phyloP scores from a whole-genome alignment of 192 early-diverging fungal genomes.

The Backusella parvicylindrica region DNA sequence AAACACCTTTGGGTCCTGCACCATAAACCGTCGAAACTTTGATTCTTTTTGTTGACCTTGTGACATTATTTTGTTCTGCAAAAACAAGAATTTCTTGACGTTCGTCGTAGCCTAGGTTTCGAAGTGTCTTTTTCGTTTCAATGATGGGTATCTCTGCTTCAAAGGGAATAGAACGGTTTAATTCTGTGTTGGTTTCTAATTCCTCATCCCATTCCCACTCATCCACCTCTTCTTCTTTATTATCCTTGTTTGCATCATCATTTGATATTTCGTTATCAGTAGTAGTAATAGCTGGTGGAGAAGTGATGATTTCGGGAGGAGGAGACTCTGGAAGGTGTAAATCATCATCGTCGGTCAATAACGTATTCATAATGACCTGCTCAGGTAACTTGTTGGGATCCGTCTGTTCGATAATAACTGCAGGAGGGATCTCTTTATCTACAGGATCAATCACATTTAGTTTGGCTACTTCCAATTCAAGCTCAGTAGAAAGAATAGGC shows the following conservation, averaged over 20 bases:
- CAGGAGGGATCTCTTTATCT: not conserved
- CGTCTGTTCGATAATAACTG: slow-evolving; percentile 4
- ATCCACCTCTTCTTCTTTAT: not conserved
- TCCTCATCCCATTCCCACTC: not conserved
- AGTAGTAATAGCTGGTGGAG: too few species aligned
- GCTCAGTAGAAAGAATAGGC: not conserved
- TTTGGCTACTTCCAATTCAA: not conserved
- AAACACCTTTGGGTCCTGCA: not conserved
- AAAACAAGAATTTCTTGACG: slow-evolving; percentile 14
- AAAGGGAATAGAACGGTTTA: slow-evolving; percentile 13
- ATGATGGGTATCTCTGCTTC: not conserved
- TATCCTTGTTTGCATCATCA: not conserved
- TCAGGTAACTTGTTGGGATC: slow-evolving; percentile 8
- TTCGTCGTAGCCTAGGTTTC: not conserved
- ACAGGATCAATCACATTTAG: not conserved
- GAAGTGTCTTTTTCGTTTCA: not conserved
- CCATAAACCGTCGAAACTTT: slow-evolving; percentile 12
- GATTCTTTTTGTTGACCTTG: slow-evolving; percentile 4
- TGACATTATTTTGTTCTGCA: slow-evolving; percentile 7
- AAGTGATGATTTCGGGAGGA: not conserved
- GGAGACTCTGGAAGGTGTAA: not conserved
- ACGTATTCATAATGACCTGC: not conserved
- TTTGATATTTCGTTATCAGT: not conserved
- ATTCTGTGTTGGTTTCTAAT: slow-evolving; percentile 17
- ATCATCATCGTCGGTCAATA: not conserved